phyloP scores from a whole-genome alignment of 305 asterid genomes.

The Caryopteris hybrid region DNA sequence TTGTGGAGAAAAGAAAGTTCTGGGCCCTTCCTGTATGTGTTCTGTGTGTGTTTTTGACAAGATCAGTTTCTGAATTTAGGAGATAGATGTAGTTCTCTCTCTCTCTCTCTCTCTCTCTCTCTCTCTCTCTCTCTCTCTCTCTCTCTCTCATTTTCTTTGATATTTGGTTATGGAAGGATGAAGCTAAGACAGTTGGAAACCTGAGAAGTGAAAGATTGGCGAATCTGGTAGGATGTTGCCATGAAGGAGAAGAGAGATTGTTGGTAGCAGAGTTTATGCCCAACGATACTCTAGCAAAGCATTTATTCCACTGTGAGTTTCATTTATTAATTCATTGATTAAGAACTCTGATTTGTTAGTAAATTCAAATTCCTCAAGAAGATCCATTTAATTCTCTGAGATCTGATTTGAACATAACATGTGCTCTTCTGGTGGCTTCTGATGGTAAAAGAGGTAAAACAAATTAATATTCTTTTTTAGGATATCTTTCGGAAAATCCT shows the following conservation, averaged over 20 bases:
- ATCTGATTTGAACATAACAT: background rate
- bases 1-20: background rate
- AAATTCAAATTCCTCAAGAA: background rate
- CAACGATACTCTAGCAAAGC: slow-evolving; percentile 66
- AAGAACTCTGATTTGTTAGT: background rate
- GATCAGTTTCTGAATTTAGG: background rate
- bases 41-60: background rate
- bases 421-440: background rate
- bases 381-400: background rate
- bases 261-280: slow-evolving; percentile 76
- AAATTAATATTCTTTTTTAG: no score
- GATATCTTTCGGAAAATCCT: background rate
- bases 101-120: no score
- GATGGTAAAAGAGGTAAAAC: background rate
- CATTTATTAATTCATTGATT: background rate
- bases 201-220: slow-evolving; percentile 78
- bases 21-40: background rate
- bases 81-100: no score
- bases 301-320: slow-evolving; percentile 70
- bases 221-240: slow-evolving; percentile 79
- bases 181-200: slow-evolving; percentile 73
- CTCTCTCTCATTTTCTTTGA: background rate
- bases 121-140: background rate
- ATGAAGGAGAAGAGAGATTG: slow-evolving; percentile 79
- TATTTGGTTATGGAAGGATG: slow-evolving; percentile 42